phyloP scores from a whole-genome alignment of 2,329 filamentous ascomycete species.

The Ramularia collo-cygni region DNA sequence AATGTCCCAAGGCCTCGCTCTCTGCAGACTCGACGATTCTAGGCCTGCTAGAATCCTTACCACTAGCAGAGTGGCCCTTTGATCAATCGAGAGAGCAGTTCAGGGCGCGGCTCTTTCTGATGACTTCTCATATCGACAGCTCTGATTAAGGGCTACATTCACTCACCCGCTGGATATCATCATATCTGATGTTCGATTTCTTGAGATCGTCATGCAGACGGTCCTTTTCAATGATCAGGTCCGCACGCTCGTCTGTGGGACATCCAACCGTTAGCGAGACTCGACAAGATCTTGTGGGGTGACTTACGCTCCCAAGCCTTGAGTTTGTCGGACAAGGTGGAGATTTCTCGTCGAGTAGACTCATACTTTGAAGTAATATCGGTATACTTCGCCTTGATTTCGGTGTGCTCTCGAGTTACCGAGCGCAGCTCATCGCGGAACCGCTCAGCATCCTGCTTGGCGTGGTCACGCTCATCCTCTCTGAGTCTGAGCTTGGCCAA shows the following conservation, averaged over 20 bases:
- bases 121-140: too few species aligned
- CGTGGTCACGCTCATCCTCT: conserved; percentile 24
- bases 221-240: conserved; percentile 23
- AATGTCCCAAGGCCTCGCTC: too few species aligned
- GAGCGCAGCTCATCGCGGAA: conserved; percentile 22
- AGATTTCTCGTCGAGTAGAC: conserved; percentile 21
- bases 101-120: too few species aligned
- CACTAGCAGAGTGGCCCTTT: too few species aligned
- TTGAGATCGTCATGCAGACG: conserved; percentile 26
- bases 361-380: conserved; percentile 23
- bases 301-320: conserved; percentile 18
- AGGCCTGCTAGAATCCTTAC: too few species aligned
- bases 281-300: too few species aligned
- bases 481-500: conserved; percentile 16
- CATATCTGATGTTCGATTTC: conserved; percentile 17
- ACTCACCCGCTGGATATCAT: conserved; percentile 10
- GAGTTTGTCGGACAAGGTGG: conserved; percentile 21
- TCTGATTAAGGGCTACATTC: too few species aligned
- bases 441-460: conserved; percentile 23
- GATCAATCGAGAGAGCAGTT: too few species aligned
- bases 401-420: conserved; percentile 24
- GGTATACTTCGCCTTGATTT: conserved; percentile 21
- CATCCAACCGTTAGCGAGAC: too few species aligned
- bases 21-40: too few species aligned
- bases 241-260: conserved; percentile 16